Base-by-base conservation (phyloP, 1,139 yeast species). In the Pichia sp. region DNA sequence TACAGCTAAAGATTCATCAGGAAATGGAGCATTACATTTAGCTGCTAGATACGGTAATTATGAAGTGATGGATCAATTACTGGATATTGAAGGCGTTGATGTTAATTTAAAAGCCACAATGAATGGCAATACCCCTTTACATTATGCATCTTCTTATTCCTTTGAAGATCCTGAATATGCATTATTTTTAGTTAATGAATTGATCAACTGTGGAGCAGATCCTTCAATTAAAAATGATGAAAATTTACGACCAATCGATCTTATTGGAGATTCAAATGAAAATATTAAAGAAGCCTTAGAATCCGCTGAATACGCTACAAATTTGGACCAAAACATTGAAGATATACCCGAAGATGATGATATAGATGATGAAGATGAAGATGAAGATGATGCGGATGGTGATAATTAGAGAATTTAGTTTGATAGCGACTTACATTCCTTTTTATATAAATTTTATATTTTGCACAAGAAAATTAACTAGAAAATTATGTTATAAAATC, bases 161-260 rank as follows among this genome's bases (percentile, higher is more conserved):
- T 71, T 71, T 42, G 79, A 78, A 18, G 97, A 92, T 62, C 86
- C 92, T 0, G 97, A 86, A 53, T 92, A 85, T 66, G 97, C 96
- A 1, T 71, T 76, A 40, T 89, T 84, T 59, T 74, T 92, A 42
- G 74, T 82, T 7, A 95, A 88, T 60, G 86, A 85, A 64, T 73
- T 92, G 54, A 72, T 92, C 52, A 97, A 90, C 60, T 96, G 95
- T 35, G 98, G 97, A 2, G 83, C 95, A 1, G 95, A 90, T 66
- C 89, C 95, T 3, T 64, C 61, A 30, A 67, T 78, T 44, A 71
- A 66, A 55, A 83, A 83, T 61, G 75, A 73, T 44, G 66, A 67
- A n/a, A 82, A 84, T 32, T 76, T 83, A 60, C 83, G 77, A 59
- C 96, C 98, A 10, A 72, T 84, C 41, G 88, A 87, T 58, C 72